Percentiles rank a stretch among this genome's conserved stretches.
phyloP scores from a whole-genome alignment of 768 basidiomycete species.

The Russula earlei region DNA sequence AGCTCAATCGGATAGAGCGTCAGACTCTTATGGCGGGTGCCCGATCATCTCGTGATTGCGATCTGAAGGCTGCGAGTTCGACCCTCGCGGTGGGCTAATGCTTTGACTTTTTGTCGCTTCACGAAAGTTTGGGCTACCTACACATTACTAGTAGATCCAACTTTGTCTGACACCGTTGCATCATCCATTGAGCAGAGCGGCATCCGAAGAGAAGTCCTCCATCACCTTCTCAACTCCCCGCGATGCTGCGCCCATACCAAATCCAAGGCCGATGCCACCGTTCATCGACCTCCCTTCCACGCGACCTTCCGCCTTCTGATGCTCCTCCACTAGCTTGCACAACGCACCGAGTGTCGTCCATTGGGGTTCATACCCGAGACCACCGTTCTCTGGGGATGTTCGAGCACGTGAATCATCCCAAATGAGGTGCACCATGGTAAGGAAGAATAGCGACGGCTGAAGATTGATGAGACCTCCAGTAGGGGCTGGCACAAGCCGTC shows the following conservation, averaged over 20 bases:
- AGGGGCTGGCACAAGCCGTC: slow-evolving; percentile 22
- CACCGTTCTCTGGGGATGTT: slow-evolving; percentile 27
- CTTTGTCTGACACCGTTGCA: not conserved
- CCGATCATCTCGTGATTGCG: not conserved
- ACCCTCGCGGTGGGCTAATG: slow-evolving; percentile 52
- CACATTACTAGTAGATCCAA: too few species aligned
- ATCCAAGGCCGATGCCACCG: slow-evolving; percentile 22
- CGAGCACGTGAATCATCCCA: slow-evolving; percentile 35
- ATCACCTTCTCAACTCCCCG: slow-evolving; percentile 23
- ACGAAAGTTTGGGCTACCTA: too few species aligned
- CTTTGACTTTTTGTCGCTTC: not conserved
- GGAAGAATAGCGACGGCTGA: slow-evolving; percentile 32
- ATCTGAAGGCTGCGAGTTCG: slow-evolving; percentile 59
- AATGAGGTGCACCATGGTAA: slow-evolving; percentile 30
- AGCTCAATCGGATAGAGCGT: slow-evolving; percentile 64
- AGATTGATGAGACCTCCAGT: slow-evolving; percentile 29
- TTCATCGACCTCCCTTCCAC: slow-evolving; percentile 23
- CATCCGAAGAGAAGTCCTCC: slow-evolving; percentile 20
- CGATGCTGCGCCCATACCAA: slow-evolving; percentile 21
- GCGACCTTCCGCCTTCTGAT: slow-evolving; percentile 22
- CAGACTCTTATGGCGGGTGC: slow-evolving; percentile 41
- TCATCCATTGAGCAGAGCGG: not conserved
- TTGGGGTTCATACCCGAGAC: slow-evolving; percentile 29
- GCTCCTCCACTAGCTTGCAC: slow-evolving; percentile 30
- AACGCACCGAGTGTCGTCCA: slow-evolving; percentile 28